Percentiles rank a stretch among this genome's conserved stretches.
phyloP scores from a whole-genome alignment of 1,139 yeast species.

The Nakaseomyces sp. region DNA sequence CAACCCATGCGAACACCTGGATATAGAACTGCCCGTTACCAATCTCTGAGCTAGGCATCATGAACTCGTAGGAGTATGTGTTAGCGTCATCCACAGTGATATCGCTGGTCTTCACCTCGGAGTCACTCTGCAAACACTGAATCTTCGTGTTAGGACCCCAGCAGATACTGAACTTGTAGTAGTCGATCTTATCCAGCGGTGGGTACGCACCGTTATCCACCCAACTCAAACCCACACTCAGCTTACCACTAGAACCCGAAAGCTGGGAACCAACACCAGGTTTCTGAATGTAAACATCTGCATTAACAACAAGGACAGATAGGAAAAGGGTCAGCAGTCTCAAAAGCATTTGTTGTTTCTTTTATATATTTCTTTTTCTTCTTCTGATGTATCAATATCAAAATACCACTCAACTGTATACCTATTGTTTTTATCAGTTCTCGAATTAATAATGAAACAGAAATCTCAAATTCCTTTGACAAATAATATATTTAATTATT shows the following conservation, averaged over 20 bases:
- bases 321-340: not conserved
- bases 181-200: constrained; percentile 36
- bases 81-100: constrained; percentile 19
- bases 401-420: too few species aligned
- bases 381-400: too few species aligned
- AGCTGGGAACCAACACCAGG: not conserved
- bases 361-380: too few species aligned
- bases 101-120: constrained; percentile 24
- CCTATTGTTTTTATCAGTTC: too few species aligned
- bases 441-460: too few species aligned
- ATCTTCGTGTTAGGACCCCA: constrained; percentile 53
- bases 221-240: constrained; percentile 38
- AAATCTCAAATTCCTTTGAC: too few species aligned
- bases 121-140: constrained; percentile 35
- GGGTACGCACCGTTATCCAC: constrained; percentile 46
- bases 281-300: constrained; percentile 1
- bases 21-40: constrained; percentile 61
- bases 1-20: constrained; percentile 47
- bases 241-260: not conserved
- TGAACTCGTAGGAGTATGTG: constrained; percentile 35
- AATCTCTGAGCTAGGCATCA: constrained; percentile 38
- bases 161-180: constrained; percentile 52
- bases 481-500: too few species aligned
- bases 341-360: too few species aligned
- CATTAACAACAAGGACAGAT: not conserved